These are phyloP conservation scores for Eremomyces bilateralis DNA, from an alignment of 495 filamentous ascomycete species.

Conservation along the genomic window DNA sequence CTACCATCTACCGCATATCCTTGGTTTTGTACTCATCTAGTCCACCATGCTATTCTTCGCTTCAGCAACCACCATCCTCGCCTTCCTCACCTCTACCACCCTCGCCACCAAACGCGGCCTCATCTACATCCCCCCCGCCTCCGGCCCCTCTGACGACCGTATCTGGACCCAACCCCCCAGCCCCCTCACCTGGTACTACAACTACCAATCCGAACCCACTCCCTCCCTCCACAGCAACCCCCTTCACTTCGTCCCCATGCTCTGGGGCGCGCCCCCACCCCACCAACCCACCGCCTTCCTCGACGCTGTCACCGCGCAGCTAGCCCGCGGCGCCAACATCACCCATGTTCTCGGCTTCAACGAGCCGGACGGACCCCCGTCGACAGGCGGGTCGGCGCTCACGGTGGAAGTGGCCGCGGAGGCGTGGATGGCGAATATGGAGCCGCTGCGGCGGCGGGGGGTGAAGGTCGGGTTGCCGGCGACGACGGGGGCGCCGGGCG, in stretches of 20 bases:
- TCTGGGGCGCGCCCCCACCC: conserved; percentile 35
- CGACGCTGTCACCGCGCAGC: conserved; percentile 26
- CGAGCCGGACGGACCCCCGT: conserved; percentile 37
- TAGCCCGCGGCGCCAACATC: conserved; percentile 34
- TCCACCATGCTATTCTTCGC: no score
- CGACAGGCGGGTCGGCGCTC: conserved; percentile 36
- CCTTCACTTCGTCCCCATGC: conserved; percentile 62
- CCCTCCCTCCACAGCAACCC: conserved; percentile 21
- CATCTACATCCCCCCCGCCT: conserved; percentile 31
- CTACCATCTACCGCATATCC: no score
- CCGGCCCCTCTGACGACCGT: conserved; percentile 31
- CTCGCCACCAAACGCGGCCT: conserved; percentile 48
- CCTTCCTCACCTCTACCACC: conserved; percentile 8
- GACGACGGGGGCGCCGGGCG: conserved; percentile 19
- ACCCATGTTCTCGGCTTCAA: conserved; percentile 49
- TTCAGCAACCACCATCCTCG: no score
- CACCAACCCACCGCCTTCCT: conserved; percentile 31
- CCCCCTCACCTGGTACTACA: conserved; percentile 66
- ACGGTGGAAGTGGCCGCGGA: conserved; percentile 33
- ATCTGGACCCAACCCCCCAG: conserved; percentile 28
- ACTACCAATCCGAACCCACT: conserved; percentile 37
- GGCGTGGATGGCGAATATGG: conserved; percentile 42
- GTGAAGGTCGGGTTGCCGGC: conserved; percentile 18
- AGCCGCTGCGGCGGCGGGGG: conserved; percentile 32
- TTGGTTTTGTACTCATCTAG: no score